Evolutionary conservation across 225 moss, liverwort and hornwort genomes (phyloP), one percentile per base, ranked within the genome.

Genomic region (Bryum argenteum): DNA sequence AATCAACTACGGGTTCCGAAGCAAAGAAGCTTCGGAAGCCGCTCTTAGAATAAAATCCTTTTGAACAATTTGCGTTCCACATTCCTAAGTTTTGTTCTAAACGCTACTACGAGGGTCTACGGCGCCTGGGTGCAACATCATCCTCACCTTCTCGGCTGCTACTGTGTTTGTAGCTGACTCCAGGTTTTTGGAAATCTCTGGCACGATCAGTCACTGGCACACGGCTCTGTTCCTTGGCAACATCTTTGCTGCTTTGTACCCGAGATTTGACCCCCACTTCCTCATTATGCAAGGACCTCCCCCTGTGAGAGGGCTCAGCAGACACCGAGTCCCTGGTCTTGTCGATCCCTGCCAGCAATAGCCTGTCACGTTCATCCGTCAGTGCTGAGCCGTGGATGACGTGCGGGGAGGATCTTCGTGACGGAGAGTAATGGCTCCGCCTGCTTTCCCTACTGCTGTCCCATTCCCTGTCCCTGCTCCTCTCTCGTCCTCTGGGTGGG

Each of bases 351-450:
- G 97, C 97, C 64, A 98, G 78, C 68, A 94, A 78, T 22, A 89
- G 85, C 64, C 97, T 80, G 39, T 98, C 97, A 52, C 97, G 86
- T 61, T 98, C 97, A 71, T 98, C 97, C 71, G 94, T 98, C 83
- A 98, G 80, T 8, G 97, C 92, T 1, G 97, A 98, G 55, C 97
- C 97, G 44, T 98, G 97, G 39, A 98, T 93, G 18, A 98, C 97
- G 66, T 98, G 97, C 7, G 97, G 97, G 52, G 97, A 98, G 15
- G 90, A 89, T 68, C 97, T 81, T 75, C 94, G 83, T 10, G 97
- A 91, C n/a, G 97, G 92, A 20, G 94, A 90, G 38, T 91, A 88
- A 61, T 85, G 85, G 26, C 79, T 77, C 53, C 92, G 88, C 12
- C 79, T 21, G 26, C 92, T 79, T 50, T 92, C 92, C 43, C 88